These are phyloP conservation scores for Skeletonema potamos DNA, from an alignment of 108 stramenopile genomes.

Conservation along the genomic window DNA sequence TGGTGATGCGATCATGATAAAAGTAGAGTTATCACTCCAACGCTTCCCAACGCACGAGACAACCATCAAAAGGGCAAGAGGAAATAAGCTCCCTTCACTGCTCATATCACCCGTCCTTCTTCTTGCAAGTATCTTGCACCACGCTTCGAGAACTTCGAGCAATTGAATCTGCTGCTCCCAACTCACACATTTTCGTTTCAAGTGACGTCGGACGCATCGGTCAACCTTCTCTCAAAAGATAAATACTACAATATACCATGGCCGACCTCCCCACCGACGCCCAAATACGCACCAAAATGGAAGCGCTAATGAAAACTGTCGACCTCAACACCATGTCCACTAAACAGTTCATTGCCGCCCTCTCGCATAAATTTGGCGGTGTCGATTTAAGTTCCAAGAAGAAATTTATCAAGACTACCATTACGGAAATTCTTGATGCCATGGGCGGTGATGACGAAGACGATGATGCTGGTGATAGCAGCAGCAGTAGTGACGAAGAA, in stretches of 20 bases:
- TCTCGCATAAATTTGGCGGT: constrained; percentile 63
- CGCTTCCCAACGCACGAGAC: too few species aligned
- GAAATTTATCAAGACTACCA: constrained; percentile 65
- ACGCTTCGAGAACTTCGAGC: too few species aligned
- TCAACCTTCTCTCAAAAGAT: too few species aligned
- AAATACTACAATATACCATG: constrained; percentile 9
- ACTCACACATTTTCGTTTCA: too few species aligned
- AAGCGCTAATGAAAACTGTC: constrained; percentile 60
- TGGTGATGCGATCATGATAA: too few species aligned
- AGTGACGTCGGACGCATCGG: too few species aligned
- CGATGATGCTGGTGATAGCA: constrained; percentile 23
- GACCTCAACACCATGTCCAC: constrained; percentile 72
- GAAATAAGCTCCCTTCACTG: too few species aligned
- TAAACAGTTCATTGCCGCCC: constrained; percentile 71
- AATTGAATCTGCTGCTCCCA: too few species aligned
- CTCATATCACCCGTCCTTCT: too few species aligned
- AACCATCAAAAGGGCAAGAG: too few species aligned
- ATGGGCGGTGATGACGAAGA: constrained; percentile 25
- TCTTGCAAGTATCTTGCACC: too few species aligned
- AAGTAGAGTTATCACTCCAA: too few species aligned
- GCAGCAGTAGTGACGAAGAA: constrained; percentile 22
- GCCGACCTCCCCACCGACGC: constrained; percentile 37
- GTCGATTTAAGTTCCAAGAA: constrained; percentile 49
- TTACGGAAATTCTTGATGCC: constrained; percentile 67
- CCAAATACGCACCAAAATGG: constrained; percentile 44